Evolutionary conservation across 75 land plant genomes (phyloP).

Genomic region (Cupressus sempervirens): DNA sequence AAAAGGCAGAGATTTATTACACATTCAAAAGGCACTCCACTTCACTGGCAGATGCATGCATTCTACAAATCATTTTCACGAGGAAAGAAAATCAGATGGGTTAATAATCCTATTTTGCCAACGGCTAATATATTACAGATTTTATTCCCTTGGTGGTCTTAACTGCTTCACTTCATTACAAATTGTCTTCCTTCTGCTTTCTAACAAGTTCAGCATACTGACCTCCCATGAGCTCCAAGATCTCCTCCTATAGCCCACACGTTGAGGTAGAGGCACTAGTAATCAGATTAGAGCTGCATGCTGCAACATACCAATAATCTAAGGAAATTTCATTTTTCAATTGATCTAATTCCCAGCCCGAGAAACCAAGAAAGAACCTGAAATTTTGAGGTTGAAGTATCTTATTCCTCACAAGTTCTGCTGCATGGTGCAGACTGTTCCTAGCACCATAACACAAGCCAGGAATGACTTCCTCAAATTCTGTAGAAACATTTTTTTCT

Average conservation of each 20-base stretch:
- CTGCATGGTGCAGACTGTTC: constrained; percentile 52
- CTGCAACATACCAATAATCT: constrained; percentile 83
- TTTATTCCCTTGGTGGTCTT: neutral
- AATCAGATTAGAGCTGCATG: constrained; percentile 78
- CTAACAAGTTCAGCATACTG: constrained; percentile 79
- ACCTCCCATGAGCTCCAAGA: constrained; percentile 92
- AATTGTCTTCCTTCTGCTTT: constrained; percentile 60
- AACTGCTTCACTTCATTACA: neutral
- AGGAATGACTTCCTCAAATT: constrained; percentile 71
- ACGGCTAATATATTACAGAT: neutral
- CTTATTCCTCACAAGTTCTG: constrained; percentile 47
- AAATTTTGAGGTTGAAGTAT: constrained; percentile 53
- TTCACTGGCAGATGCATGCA: neutral
- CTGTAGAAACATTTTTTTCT: constrained; percentile 26
- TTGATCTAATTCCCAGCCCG: constrained; percentile 87
- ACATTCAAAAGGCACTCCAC: neutral
- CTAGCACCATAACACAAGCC: constrained; percentile 67
- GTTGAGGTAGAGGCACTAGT: constrained; percentile 29
- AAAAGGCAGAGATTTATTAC: too few species aligned
- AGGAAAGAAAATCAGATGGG: neutral
- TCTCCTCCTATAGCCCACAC: constrained; percentile 75
- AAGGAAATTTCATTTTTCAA: constrained; percentile 70
- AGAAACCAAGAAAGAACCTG: constrained; percentile 84
- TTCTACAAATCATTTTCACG: neutral
- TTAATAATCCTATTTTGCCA: neutral